phyloP scores from a whole-genome alignment of 1,284 basidiomycete species.

The Apiotrichum laibachii region DNA sequence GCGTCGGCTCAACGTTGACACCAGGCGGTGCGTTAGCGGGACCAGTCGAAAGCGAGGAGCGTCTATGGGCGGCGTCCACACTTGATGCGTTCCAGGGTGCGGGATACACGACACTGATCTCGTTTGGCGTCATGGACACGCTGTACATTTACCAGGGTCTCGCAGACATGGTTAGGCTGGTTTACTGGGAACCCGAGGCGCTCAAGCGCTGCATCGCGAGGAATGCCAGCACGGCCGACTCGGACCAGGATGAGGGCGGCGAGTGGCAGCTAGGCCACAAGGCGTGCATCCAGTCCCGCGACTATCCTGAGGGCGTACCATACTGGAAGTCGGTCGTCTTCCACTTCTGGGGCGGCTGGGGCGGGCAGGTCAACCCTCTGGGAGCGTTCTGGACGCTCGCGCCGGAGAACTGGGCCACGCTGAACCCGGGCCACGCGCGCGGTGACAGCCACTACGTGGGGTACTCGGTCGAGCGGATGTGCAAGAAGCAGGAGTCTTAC shows the following conservation, averaged over 20 bases:
- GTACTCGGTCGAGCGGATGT: constrained; percentile 48
- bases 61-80: constrained; percentile 30
- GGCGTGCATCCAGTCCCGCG: constrained; percentile 24
- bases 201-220: constrained; percentile 24
- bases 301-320: constrained; percentile 30
- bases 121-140: constrained; percentile 28
- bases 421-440: background rate
- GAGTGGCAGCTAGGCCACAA: constrained; percentile 20
- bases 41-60: background rate
- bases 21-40: background rate
- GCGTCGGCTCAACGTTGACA: no score
- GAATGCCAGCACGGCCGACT: constrained; percentile 15
- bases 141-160: constrained; percentile 39
- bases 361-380: constrained; percentile 7
- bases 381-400: constrained; percentile 29
- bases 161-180: constrained; percentile 25
- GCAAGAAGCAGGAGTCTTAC: constrained; percentile 15
- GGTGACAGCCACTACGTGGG: constrained; percentile 18
- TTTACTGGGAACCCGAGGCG: constrained; percentile 28
- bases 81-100: constrained; percentile 27
- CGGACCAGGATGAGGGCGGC: background rate
- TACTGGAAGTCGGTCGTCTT: constrained; percentile 31
- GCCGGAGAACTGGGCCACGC: constrained; percentile 24
- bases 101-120: constrained; percentile 35
- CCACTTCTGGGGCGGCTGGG: constrained; percentile 29